A percentile compares a stretch with the other conserved stretches of the same genome.
Evolutionary conservation across 164 flowering plant species (phyloP).

Genomic region (Pachysandra terminalis): DNA sequence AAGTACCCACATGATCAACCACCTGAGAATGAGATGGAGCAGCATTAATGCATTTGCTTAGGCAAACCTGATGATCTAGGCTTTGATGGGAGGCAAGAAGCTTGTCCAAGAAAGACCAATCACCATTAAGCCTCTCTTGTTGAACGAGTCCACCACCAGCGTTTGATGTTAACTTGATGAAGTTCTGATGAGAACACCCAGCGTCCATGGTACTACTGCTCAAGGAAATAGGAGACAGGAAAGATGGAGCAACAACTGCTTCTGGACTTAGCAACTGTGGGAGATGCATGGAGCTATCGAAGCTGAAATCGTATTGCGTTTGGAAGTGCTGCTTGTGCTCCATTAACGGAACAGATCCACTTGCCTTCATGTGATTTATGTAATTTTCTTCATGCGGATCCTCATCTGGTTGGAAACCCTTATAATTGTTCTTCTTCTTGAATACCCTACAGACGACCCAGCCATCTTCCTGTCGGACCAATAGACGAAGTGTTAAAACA

Average conservation of each 20-base stretch:
- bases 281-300: conserved; percentile 60
- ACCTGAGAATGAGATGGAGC: conserved; percentile 22
- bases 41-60: conserved; percentile 18
- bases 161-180: conserved; percentile 29
- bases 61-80: conserved; percentile 29
- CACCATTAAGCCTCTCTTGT: conserved; percentile 34
- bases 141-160: conserved; percentile 17
- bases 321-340: conserved; percentile 28
- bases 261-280: conserved; percentile 57
- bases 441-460: conserved; percentile 94
- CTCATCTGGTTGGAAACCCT: conserved; percentile 28
- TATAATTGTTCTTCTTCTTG: conserved; percentile 55
- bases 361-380: conserved; percentile 16
- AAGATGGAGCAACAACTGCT: conserved; percentile 27
- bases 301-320: conserved; percentile 21
- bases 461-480: conserved; percentile 64
- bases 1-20: conserved; percentile 18
- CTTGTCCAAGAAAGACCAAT: conserved; percentile 79
- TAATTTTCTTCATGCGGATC: conserved; percentile 20
- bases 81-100: conserved; percentile 56
- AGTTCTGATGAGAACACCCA: conserved; percentile 45
- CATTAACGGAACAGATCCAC: conserved; percentile 17
- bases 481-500: no score
- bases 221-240: conserved; percentile 21
- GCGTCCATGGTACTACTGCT: conserved; percentile 38